Evolutionary conservation across 257 asterid genomes (phyloP), one percentile per base, ranked within the genome.

Genomic region (Przewalskia tangutica): DNA sequence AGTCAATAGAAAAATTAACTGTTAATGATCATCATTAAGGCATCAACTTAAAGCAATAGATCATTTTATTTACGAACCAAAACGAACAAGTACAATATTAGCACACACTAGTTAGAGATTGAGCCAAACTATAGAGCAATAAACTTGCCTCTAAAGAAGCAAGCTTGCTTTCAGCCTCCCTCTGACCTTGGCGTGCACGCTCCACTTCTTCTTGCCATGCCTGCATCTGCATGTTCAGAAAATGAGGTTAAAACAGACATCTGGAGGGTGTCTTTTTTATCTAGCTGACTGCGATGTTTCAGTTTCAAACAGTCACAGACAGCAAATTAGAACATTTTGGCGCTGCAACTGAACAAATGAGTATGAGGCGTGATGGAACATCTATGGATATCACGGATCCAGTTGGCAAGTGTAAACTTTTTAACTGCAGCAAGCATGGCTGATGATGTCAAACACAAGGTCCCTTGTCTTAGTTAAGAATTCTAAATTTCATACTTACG

Each of bases 171-270:
- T 97, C 99, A 84, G 98, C 98, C 87, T 97, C 99, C 87, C 99
- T 90, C 87, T 97, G 99, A 87, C 95, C 87, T 86, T 89, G 93
- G 81, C 98, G 98, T 13, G 98, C 94, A 77, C 98, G 98, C 91
- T 94, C 99, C 88, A 97, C 97, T 91, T 97, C 99, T 86, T 93
- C 98, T 88, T 97, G 98, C 98, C 97, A 92, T 85, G 98, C 98
- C 89, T 97, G 98, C 84, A 90, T 89, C 97, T 94, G 89, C 89
- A 86, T 84, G 81, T 83, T 60, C 83, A 59, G 80, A 80, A 84
- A 27, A 80, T 84, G 32, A 77, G 78, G 84, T 85, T 63, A 87
- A 46, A 84, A 85, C 75, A 82, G 66, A 78, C 82, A 70, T 84
- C 77, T 16, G 68, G 34, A 42, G 50, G 27, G 51, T 7, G 11